Base-by-base conservation (phyloP, 169 alveolate genomes). In the Cardiosporidium cionae region DNA sequence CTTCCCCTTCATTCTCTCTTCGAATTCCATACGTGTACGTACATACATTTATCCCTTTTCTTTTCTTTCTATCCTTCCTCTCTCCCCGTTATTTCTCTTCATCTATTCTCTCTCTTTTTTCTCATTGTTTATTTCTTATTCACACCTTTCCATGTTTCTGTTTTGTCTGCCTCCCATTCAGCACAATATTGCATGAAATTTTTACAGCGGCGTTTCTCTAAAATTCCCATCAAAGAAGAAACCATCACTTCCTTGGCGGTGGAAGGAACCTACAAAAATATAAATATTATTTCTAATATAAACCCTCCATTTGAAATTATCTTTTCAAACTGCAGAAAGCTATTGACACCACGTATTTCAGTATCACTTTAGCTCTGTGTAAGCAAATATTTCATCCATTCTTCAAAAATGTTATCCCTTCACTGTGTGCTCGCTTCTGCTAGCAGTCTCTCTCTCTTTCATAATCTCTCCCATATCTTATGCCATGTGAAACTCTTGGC, bases 171-270 rank as follows among this genome's bases (percentile, higher is more conserved):
- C 71, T 89, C 89, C 91, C 93, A 92, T 28, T 87, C 86, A 2
- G 92, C 54, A 54, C 68, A 52, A 65, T 62, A 97, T 32, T 87
- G 81, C 84, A 94, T 93, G 89, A 97, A 97, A 86, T 94, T 93
- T 63, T 90, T 92, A 84, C 98, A 94, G 83, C 99, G 86, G 79
- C 92, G 93, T 84, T 97, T 97, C 87, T 97, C 99, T 83, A 94
- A 89, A 32, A 96, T 78, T 0, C 99, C 98, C 96, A 97, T 89
- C 80, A 97, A 84, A 29, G 95, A 95, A 25, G 97, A 90, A 78
- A 84, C 88, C 4, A 95, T 86, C n/a, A 99, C 99, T 88, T 97
- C 99, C 78, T 86, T 84, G 76, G 95, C 98, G 31, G 97, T 95
- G n/a, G 98, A 95, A 34, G 99, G 99, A 4, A 97, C 99, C 82